Conservation (phyloP, 345 rosid genomes). For the Ricinus communis region DNA sequence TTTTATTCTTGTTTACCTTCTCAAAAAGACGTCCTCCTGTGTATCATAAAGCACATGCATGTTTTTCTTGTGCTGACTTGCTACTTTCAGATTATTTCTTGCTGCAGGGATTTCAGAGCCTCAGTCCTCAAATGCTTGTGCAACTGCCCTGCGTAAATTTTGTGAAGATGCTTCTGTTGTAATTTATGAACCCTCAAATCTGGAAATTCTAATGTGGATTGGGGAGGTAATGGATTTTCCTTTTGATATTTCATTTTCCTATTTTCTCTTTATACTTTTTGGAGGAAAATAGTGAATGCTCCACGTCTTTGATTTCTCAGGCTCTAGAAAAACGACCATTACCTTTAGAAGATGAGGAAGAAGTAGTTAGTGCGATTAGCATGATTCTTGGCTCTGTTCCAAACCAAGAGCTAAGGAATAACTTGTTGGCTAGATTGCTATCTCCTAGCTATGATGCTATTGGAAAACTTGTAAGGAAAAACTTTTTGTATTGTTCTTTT, state of each 20-base stretch:
- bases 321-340: constrained; percentile 70
- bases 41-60: constrained; percentile 1
- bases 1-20: background rate
- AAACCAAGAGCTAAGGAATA: constrained; percentile 73
- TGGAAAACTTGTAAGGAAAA: constrained; percentile 70
- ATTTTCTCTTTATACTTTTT: background rate
- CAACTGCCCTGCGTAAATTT: constrained; percentile 78
- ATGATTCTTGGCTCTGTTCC: constrained; percentile 62
- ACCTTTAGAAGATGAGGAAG: constrained; percentile 91
- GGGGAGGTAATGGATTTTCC: constrained; percentile 61
- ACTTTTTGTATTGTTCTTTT: constrained; percentile 4
- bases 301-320: constrained; percentile 28
- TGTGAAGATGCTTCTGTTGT: constrained; percentile 80
- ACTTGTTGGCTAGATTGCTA: constrained; percentile 72
- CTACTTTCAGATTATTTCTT: constrained; percentile 85
- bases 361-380: constrained; percentile 75
- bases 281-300: background rate
- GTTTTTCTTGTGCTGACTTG: constrained; percentile 40
- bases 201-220: constrained; percentile 87
- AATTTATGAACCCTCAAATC: constrained; percentile 73
- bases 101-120: constrained; percentile 87
- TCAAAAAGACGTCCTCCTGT: constrained; percentile 1
- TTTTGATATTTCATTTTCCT: background rate
- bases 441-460: constrained; percentile 84
- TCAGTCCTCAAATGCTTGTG: constrained; percentile 77